These are phyloP conservation scores for Actinomucor elegans DNA, from an alignment of 371 early-diverging fungal genomes.

Conservation along the genomic window DNA sequence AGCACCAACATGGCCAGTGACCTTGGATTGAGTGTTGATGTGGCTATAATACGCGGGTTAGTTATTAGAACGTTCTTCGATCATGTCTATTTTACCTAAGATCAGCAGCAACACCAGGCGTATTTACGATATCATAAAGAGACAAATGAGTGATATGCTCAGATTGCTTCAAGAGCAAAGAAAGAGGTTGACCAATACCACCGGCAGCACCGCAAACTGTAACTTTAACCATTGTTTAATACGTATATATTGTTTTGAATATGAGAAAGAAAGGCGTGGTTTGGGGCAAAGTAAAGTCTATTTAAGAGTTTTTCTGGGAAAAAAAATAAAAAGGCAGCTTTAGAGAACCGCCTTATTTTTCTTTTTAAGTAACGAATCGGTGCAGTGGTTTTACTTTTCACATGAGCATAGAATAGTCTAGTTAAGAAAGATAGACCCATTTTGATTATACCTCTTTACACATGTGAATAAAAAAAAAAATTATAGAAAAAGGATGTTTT, in stretches of 20 bases:
- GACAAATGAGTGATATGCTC: conserved; percentile 62
- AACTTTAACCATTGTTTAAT: conserved; percentile 66
- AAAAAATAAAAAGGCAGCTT: conserved; percentile 13
- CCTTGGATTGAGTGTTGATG: conserved; percentile 73
- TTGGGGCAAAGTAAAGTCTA: too few species aligned
- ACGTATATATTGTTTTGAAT: neutral
- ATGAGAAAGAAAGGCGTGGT: too few species aligned
- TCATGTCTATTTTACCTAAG: conserved; percentile 40
- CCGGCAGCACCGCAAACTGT: conserved; percentile 86
- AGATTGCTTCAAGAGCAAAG: conserved; percentile 81
- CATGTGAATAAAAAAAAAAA: conserved; percentile 5
- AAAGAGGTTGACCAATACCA: conserved; percentile 93
- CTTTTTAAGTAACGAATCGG: conserved; percentile 5
- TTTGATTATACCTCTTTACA: neutral
- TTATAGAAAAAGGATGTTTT: too few species aligned
- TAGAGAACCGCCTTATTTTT: too few species aligned
- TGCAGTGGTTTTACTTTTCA: neutral
- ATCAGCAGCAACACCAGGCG: conserved; percentile 78
- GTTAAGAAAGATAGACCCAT: neutral
- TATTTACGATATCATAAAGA: conserved; percentile 77
- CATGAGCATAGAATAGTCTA: neutral
- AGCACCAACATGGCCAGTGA: conserved; percentile 50
- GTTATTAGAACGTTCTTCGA: neutral
- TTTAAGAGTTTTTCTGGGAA: too few species aligned
- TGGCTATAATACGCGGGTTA: conserved; percentile 37